Base-by-base conservation (phyloP, 257 asterid genomes). In the Capsicum rhomboideum region DNA sequence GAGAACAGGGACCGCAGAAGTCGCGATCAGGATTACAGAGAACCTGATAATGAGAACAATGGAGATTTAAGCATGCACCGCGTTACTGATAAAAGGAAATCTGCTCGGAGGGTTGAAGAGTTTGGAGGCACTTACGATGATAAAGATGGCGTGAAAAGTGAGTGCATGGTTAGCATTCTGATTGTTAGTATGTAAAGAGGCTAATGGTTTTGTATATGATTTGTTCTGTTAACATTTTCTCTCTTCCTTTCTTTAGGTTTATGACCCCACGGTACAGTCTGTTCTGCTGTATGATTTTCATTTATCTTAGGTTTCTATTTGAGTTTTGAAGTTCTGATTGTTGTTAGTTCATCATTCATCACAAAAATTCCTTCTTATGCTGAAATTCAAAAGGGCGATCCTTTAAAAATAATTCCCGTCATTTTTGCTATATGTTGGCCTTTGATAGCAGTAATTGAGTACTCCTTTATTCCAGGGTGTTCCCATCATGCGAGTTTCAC, bases 81-180 rank as follows among this genome's bases (percentile, higher is more conserved):
- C 69, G 90, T 80, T 88, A 53, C 93, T 77, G 97, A 92, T 68
- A 92, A 93, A 86, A 89, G 86, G 84, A 93, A 91, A 89, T 83
- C 94, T 79, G 88, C 86, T 78, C 89, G 85, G 83, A 92, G 91
- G 84, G 87, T 64, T 82, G 97, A 91, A 71, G 97, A 91, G 66
- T 86, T 88, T 55, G 94, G 92, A 74, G 95, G 92, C 50, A 85
- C 92, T 50, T 85, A 52, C 78, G 94, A 91, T 83, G 97, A 93
- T 85, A 93, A 91, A 89, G 93, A 91, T 79, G 87, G 95, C 29
- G 74, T 91, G 85, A 93, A 89, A 90, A 90, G 97, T 93, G 87
- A 91, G 97, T 90, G 83, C 42, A 31, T 49, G 23, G 28, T 86
- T 26, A 55, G 61, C 26, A 37, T 49, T 74, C 69, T 54, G 74